Conservation (phyloP, 2,329 filamentous ascomycete genomes). For the Fusarium goolgardi region DNA sequence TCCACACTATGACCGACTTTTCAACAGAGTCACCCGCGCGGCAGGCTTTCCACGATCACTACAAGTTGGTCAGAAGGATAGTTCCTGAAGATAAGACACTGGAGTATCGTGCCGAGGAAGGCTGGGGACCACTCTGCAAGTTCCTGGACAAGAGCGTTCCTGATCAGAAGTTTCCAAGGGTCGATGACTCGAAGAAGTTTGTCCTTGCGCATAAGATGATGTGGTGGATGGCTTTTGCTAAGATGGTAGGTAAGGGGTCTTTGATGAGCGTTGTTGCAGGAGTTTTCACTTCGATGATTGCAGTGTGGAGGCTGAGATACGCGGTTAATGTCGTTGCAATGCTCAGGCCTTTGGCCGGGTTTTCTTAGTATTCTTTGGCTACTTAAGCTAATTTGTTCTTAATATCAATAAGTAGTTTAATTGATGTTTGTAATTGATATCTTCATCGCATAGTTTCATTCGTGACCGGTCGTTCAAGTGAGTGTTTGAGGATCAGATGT, state of each 20-base stretch:
- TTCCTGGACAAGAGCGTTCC: constrained; percentile 19
- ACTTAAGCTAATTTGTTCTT: not conserved
- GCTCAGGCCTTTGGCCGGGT: constrained; percentile 3
- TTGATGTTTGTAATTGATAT: not conserved
- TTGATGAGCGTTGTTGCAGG: constrained; percentile 15
- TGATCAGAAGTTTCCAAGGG: constrained; percentile 14
- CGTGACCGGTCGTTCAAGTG: not conserved
- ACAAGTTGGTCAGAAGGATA: constrained; percentile 5
- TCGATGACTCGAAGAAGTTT: constrained; percentile 31
- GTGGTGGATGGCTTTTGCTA: constrained; percentile 38
- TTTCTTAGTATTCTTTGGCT: not conserved
- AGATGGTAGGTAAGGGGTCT: constrained; percentile 27
- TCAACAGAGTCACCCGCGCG: constrained; percentile 21
- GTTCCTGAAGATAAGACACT: constrained; percentile 10
- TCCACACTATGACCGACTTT: constrained; percentile 25
- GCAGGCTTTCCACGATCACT: constrained; percentile 17
- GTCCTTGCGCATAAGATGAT: constrained; percentile 29
- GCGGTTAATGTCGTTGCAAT: not conserved
- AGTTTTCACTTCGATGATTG: constrained; percentile 24
- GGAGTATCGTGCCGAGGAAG: constrained; percentile 22
- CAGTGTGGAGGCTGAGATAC: constrained; percentile 24
- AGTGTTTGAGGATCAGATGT: not conserved
- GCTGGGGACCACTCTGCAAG: constrained; percentile 31
- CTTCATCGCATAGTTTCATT: not conserved
- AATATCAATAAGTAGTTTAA: not conserved